Conservation (phyloP, 2,329 filamentous ascomycete species). For the Neonectria faginata region DNA sequence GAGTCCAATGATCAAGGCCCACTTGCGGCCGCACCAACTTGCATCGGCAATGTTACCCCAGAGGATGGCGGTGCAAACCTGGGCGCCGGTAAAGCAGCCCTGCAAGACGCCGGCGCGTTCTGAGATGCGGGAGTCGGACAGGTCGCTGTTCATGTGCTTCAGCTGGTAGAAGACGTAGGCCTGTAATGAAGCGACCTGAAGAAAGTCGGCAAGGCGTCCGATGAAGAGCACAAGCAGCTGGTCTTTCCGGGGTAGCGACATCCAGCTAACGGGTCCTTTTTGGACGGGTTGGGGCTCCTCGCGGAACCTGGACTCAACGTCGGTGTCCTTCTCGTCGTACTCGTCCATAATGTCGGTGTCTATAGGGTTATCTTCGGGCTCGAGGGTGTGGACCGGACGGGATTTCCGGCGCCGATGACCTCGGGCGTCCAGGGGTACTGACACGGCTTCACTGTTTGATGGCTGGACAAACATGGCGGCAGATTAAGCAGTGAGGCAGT, state of each 20-base stretch:
- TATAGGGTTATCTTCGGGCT: not conserved
- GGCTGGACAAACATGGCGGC: conserved; percentile 18
- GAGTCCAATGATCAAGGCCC: conserved; percentile 76
- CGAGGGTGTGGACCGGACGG: conserved; percentile 13
- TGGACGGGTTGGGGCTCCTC: conserved; percentile 15
- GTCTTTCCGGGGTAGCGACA: conserved; percentile 75
- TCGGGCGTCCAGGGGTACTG: conserved; percentile 18
- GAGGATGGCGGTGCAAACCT: conserved; percentile 78
- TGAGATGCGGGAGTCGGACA: conserved; percentile 68
- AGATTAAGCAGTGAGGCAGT: not conserved
- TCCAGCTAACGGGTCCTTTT: conserved; percentile 69
- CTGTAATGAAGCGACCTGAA: conserved; percentile 76
- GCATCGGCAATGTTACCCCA: conserved; percentile 77
- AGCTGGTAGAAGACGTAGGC: conserved; percentile 83
- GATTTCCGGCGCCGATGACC: conserved; percentile 30
- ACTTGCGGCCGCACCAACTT: conserved; percentile 72
- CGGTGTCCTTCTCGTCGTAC: conserved; percentile 21
- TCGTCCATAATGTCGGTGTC: conserved; percentile 17
- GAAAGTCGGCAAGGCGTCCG: conserved; percentile 77
- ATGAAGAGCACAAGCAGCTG: conserved; percentile 78
- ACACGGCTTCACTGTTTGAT: conserved; percentile 23
- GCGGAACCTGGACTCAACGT: conserved; percentile 11
- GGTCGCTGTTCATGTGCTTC: conserved; percentile 70
- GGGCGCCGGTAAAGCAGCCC: conserved; percentile 77
- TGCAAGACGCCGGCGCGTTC: conserved; percentile 77